Conservation (phyloP, 768 basidiomycete species). For the Exsudoporus frostii region DNA sequence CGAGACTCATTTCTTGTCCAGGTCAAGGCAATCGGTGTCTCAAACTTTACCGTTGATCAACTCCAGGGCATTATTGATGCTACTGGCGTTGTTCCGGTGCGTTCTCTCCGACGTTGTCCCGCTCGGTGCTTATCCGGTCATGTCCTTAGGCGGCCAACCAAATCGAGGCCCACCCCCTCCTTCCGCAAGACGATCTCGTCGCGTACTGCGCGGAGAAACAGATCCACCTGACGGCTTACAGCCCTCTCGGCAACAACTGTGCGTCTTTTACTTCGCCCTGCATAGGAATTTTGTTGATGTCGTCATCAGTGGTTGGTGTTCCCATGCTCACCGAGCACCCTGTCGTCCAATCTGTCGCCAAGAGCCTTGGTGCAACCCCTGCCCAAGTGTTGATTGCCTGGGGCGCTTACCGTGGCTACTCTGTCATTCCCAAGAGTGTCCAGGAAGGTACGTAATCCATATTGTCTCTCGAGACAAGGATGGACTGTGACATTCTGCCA, state of each 20-base stretch:
- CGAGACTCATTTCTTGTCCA: constrained; percentile 19
- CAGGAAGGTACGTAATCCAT: constrained; percentile 42
- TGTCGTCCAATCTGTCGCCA: constrained; percentile 58
- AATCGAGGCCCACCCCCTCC: constrained; percentile 78
- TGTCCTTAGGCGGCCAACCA: constrained; percentile 60
- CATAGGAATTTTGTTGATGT: not conserved
- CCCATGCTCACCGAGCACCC: constrained; percentile 68
- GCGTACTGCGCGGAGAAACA: constrained; percentile 64
- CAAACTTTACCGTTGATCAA: constrained; percentile 71
- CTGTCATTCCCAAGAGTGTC: constrained; percentile 84
- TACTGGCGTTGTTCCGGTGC: constrained; percentile 70
- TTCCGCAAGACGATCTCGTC: constrained; percentile 72
- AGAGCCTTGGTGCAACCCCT: constrained; percentile 58
- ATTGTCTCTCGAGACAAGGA: not conserved
- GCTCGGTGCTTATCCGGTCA: not conserved
- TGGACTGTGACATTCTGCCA: constrained; percentile 7
- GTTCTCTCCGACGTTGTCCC: constrained; percentile 15
- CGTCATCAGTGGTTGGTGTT: constrained; percentile 49
- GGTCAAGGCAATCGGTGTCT: constrained; percentile 75
- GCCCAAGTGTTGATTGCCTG: constrained; percentile 86
- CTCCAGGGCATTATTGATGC: constrained; percentile 65
- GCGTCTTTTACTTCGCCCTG: constrained; percentile 21
- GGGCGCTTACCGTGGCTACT: constrained; percentile 71
- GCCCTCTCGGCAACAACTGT: constrained; percentile 82
- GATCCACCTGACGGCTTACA: constrained; percentile 70